Percentiles rank a stretch among this genome's conserved stretches.
Conservation (phyloP, 108 stramenopile genomes). For the Discostella stelligeroides region DNA sequence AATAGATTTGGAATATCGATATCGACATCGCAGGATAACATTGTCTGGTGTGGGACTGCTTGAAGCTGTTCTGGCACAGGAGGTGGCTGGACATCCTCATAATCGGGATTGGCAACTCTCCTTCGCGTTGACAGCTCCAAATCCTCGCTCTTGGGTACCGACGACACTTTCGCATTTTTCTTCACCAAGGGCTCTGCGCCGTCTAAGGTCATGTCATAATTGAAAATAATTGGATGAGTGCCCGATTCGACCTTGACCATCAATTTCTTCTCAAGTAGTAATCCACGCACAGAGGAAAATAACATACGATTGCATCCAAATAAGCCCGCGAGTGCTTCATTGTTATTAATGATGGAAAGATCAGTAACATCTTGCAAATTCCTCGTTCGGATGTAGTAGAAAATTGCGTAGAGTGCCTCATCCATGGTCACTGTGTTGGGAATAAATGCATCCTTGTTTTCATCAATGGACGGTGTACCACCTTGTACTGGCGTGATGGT, state of each 20-base stretch:
- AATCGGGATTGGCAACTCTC: slow-evolving; percentile 15
- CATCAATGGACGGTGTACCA: slow-evolving; percentile 5
- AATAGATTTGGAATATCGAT: slow-evolving; percentile 68
- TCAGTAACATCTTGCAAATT: slow-evolving; percentile 63
- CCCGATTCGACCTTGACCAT: slow-evolving; percentile 43
- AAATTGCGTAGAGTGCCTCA: slow-evolving; percentile 65
- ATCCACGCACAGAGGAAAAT: slow-evolving; percentile 58
- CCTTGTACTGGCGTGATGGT: not conserved
- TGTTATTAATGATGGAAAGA: slow-evolving; percentile 62
- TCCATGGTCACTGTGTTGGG: slow-evolving; percentile 71
- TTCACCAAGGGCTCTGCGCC: slow-evolving; percentile 29
- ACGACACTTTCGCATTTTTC: slow-evolving; percentile 1
- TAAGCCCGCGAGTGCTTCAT: slow-evolving; percentile 56
- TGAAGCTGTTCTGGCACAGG: slow-evolving; percentile 28
- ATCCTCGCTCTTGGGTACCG: slow-evolving; percentile 14
- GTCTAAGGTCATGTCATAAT: slow-evolving; percentile 53
- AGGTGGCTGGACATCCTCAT: slow-evolving; percentile 11
- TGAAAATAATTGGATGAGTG: slow-evolving; percentile 49
- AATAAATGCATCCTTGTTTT: slow-evolving; percentile 65
- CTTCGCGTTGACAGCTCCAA: slow-evolving; percentile 18
- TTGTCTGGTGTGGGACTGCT: slow-evolving; percentile 43
- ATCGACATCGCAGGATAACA: slow-evolving; percentile 75
- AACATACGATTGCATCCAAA: slow-evolving; percentile 73
- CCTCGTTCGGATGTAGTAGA: slow-evolving; percentile 65
- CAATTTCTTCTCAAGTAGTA: slow-evolving; percentile 59